Percentiles rank a stretch among this genome's conserved stretches.
phyloP scores from a whole-genome alignment of 2,329 filamentous ascomycete genomes.

The Lecanicillium sp. region DNA sequence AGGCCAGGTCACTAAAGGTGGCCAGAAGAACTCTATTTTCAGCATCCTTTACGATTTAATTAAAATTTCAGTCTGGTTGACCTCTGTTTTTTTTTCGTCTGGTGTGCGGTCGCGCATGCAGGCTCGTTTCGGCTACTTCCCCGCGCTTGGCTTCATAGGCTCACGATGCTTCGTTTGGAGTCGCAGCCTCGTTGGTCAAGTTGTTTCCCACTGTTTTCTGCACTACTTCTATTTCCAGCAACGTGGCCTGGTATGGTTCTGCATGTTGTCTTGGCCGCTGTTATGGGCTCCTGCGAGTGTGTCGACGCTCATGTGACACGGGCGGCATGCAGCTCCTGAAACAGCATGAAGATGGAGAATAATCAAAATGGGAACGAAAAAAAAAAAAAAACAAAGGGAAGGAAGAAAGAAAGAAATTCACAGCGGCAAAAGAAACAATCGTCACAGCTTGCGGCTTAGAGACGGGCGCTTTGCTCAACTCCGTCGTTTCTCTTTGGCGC shows the following conservation, averaged over 20 bases:
- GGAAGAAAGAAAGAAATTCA: too few relatives aligned
- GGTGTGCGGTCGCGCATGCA: not conserved
- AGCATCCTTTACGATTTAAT: not conserved
- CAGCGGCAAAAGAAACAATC: too few relatives aligned
- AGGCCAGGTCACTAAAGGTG: not conserved
- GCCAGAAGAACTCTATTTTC: not conserved
- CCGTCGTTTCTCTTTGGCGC: too few relatives aligned
- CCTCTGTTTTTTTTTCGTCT: not conserved
- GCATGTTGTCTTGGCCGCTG: not conserved
- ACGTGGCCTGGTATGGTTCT: not conserved
- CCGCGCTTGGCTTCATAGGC: conserved; percentile 3
- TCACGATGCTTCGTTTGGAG: not conserved
- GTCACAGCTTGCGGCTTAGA: not conserved
- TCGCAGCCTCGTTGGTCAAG: too few relatives aligned
- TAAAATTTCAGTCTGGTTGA: not conserved
- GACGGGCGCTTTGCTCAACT: too few relatives aligned
- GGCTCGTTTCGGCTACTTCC: not conserved
- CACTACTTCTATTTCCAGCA: not conserved
- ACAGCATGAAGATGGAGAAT: too few relatives aligned
- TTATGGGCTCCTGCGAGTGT: not conserved
- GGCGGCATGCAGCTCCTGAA: not conserved
- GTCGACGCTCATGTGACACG: not conserved
- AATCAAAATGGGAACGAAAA: too few relatives aligned
- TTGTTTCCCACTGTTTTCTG: not conserved
- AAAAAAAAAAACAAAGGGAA: not conserved